A percentile compares a stretch with the other conserved stretches of the same genome.
phyloP scores from a whole-genome alignment of 2,329 filamentous ascomycete species.

The Alternaria metachromatica region DNA sequence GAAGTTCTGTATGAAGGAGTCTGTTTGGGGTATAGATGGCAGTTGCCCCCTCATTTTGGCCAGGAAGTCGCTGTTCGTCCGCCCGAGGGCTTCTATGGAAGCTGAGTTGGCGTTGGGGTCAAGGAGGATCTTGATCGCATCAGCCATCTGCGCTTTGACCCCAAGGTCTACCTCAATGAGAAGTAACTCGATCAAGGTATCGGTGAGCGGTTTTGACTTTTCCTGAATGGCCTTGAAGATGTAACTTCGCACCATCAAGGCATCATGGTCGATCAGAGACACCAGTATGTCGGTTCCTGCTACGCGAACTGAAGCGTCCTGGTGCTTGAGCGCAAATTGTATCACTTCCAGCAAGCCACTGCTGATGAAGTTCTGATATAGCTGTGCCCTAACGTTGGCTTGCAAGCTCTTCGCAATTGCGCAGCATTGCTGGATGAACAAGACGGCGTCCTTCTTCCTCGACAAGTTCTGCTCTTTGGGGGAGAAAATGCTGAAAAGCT shows the following conservation, averaged over 20 bases:
- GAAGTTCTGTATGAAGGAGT: slow-evolving; percentile 84
- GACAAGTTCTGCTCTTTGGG: slow-evolving; percentile 67
- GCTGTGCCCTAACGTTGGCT: slow-evolving; percentile 75
- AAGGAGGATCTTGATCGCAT: slow-evolving; percentile 91
- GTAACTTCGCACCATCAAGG: slow-evolving; percentile 89
- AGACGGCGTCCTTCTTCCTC: slow-evolving; percentile 89
- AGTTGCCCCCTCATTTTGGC: slow-evolving; percentile 64
- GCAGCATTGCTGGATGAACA: slow-evolving; percentile 97
- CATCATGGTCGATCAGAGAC: slow-evolving; percentile 93
- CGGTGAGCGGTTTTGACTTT: slow-evolving; percentile 83
- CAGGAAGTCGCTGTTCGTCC: slow-evolving; percentile 71
- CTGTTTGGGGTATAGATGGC: slow-evolving; percentile 71
- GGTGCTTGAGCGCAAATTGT: slow-evolving; percentile 86
- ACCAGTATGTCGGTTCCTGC: slow-evolving; percentile 94
- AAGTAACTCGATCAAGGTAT: slow-evolving; percentile 89
- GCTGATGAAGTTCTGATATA: slow-evolving; percentile 89
- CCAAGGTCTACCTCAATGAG: slow-evolving; percentile 91
- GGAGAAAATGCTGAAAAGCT: slow-evolving; percentile 86
- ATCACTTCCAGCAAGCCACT: slow-evolving; percentile 90
- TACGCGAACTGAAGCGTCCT: slow-evolving; percentile 83
- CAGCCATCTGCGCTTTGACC: slow-evolving; percentile 93
- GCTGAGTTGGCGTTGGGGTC: slow-evolving; percentile 71
- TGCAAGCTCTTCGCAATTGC: slow-evolving; percentile 94
- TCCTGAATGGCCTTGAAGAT: slow-evolving; percentile 92
- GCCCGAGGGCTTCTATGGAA: slow-evolving; percentile 65